Base-by-base conservation (phyloP, 129 eudicot species). In the Deinandra increscens region DNA sequence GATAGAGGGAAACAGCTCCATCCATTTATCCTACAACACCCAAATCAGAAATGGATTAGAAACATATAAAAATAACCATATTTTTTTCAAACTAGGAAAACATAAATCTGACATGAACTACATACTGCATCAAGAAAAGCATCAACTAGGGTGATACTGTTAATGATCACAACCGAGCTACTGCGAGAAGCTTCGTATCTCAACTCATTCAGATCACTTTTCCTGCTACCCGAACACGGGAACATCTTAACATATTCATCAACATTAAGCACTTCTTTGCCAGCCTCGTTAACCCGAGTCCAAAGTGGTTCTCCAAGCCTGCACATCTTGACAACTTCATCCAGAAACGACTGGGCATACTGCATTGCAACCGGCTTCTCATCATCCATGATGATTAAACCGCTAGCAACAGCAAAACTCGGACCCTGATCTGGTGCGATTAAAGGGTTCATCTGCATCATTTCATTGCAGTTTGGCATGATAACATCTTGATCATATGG, bases 61-160 rank as follows among this genome's bases (percentile, higher is more conserved):
- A 44, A 44, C 19, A 17, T 65, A 61, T 6, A 59, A 26, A 49
- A 22, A 26, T 15, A 38, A 34, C 13, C 2, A 42, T 37, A n/a
- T n/a, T n/a, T n/a, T 34, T 69, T 1, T 5, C 0, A 51, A 44
- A 15, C 36, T 7, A 15, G 17, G 43, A 39, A 45, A 60, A 39
- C 45, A 69, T 69, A 4, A 22, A 49, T 7, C 1, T 45, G 64
- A 46, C 58, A 65, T n/a, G 65, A 64, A 7, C 0, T 18, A 82
- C 88, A 75, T 87, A 94, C 99, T 6, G 99, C 88, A 83, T 94
- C 91, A 51, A 94, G 83, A 81, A 94, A 89, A 14, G 95, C 95
- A 81, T 88, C 96, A 50, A 92, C 98, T 19, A 92, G 71, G 65
- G 87, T 92, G 75, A 92, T 78, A 75, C 95, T 86, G 59, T 88